Conservation (phyloP, 306 rosid species). For the Begonia loranthoides region DNA sequence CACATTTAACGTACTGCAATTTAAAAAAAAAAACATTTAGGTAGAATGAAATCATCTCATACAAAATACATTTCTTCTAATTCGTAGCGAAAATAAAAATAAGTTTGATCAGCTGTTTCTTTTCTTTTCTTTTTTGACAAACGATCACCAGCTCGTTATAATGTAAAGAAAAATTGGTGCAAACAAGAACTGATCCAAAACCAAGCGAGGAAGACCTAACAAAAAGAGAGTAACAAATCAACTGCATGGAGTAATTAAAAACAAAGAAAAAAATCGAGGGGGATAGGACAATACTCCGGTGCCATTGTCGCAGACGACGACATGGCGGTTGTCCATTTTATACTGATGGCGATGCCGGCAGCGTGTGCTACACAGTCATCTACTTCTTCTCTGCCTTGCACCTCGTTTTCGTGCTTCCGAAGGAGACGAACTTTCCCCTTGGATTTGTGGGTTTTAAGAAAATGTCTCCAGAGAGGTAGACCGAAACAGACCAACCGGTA, state of each 20-base stretch:
- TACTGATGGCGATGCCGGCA: constrained; percentile 3
- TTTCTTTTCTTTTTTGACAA: background rate
- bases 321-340: constrained; percentile 63
- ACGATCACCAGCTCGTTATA: background rate
- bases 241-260: background rate
- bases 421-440: no score
- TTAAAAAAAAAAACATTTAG: constrained; percentile 2
- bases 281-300: constrained; percentile 50
- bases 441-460: no score
- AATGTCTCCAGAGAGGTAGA: no score
- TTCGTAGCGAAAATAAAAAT: background rate
- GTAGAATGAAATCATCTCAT: background rate
- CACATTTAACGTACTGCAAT: constrained; percentile 91
- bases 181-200: background rate
- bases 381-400: no score
- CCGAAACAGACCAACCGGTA: no score
- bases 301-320: constrained; percentile 98
- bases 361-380: no score
- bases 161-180: background rate
- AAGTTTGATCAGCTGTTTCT: background rate
- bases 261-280: background rate
- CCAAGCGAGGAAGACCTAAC: background rate
- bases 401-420: no score
- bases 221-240: background rate
- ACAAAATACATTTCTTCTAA: background rate